Percentiles rank a stretch among this genome's conserved stretches.
Conservation (phyloP, 106 monocot genomes). For the Apostasia ramifera region DNA sequence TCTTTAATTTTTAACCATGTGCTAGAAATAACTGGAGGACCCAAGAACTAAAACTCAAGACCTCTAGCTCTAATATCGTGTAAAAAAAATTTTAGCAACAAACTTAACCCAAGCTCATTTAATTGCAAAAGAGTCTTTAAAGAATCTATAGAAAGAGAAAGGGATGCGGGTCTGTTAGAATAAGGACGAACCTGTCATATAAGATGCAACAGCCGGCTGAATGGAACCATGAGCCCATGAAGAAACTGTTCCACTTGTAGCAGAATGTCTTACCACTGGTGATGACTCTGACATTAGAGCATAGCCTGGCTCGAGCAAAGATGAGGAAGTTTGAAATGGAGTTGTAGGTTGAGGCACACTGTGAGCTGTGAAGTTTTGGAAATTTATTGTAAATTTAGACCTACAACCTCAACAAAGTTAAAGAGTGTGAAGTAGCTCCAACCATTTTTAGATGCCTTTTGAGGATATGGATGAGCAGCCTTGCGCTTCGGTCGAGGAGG, state of each 20-base stretch:
- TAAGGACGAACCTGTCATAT: slow-evolving; percentile 18
- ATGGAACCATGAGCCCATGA: slow-evolving; percentile 55
- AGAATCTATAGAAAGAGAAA: neutral
- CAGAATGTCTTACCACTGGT: slow-evolving; percentile 43
- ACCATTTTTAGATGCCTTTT: slow-evolving; percentile 79
- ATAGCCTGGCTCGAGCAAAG: slow-evolving; percentile 43
- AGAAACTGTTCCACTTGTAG: slow-evolving; percentile 30
- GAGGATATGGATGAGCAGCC: slow-evolving; percentile 95
- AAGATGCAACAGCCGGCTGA: slow-evolving; percentile 33
- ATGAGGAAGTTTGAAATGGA: slow-evolving; percentile 47
- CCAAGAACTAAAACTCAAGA: too few relatives aligned
- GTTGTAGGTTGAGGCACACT: slow-evolving; percentile 31
- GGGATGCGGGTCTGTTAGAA: neutral
- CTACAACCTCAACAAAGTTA: neutral
- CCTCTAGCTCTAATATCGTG: neutral
- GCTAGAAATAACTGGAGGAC: too few relatives aligned
- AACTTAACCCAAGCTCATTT: too few relatives aligned
- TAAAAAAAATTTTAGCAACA: neutral
- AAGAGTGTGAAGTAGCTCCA: neutral
- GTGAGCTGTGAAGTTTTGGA: slow-evolving; percentile 36
- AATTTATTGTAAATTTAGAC: slow-evolving; percentile 13
- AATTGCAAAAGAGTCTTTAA: too few relatives aligned
- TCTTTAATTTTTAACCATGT: too few relatives aligned
- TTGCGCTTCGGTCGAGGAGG: slow-evolving; percentile 96
- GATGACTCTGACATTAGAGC: slow-evolving; percentile 45